These are phyloP conservation scores for Choanephora cucurbitarum DNA, from an alignment of 371 early-diverging fungal species.

Conservation along the genomic window DNA sequence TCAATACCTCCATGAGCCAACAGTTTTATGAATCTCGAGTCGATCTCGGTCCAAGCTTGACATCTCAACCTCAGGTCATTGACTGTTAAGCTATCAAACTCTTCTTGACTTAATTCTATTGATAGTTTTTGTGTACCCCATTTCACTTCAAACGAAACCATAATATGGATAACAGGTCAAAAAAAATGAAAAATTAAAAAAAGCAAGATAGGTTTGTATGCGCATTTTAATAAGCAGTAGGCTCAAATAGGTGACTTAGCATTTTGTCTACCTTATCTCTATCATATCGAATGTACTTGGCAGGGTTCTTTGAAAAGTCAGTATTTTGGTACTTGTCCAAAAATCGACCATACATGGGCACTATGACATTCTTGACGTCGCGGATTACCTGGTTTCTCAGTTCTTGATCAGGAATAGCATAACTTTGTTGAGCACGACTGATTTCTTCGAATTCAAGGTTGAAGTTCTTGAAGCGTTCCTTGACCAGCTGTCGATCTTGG, in stretches of 20 bases:
- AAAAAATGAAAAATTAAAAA: not conserved
- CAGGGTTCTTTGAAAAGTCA: slow-evolving; percentile 78
- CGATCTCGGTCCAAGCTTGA: slow-evolving; percentile 12
- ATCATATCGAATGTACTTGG: slow-evolving; percentile 84
- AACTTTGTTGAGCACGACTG: slow-evolving; percentile 70
- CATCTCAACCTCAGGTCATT: slow-evolving; percentile 15
- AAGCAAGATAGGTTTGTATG: too few species aligned
- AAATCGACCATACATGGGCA: slow-evolving; percentile 82
- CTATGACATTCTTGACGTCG: slow-evolving; percentile 71
- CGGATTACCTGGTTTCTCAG: slow-evolving; percentile 70
- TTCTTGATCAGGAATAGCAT: slow-evolving; percentile 83
- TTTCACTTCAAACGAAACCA: slow-evolving; percentile 18
- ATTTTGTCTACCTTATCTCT: slow-evolving; percentile 64
- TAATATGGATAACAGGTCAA: not conserved
- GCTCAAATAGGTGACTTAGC: slow-evolving; percentile 73
- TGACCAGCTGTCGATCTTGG: slow-evolving; percentile 70
- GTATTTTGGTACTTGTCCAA: slow-evolving; percentile 64
- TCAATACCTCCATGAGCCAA: slow-evolving; percentile 17
- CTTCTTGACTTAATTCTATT: slow-evolving; percentile 12
- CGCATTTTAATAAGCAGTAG: slow-evolving; percentile 39
- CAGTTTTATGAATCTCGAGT: slow-evolving; percentile 16
- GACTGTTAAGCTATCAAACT: slow-evolving; percentile 11
- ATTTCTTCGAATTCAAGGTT: slow-evolving; percentile 83
- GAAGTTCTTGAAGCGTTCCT: slow-evolving; percentile 86
- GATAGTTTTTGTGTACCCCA: slow-evolving; percentile 11